Evolutionary conservation across 2,329 filamentous ascomycete genomes (phyloP), one percentile per base, ranked within the genome.

Genomic region (Aureobasidium sp.): DNA sequence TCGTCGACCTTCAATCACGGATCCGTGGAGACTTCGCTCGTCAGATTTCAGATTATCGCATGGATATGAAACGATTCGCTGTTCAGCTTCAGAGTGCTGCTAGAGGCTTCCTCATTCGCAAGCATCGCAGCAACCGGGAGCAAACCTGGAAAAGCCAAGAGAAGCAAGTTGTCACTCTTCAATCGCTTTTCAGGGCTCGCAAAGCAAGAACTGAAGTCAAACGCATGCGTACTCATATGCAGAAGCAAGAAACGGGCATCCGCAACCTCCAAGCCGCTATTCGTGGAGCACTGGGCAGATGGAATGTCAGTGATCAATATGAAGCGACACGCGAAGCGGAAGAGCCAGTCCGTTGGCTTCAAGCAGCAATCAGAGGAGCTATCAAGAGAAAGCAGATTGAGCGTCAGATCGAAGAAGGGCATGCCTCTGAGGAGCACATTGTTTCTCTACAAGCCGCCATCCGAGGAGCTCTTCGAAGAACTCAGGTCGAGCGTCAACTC

Each of bases 21-120:
- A 88, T 97, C 61, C 86, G 94, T 63, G 95, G 91, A 59, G 91
- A 95, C 69, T 96, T 90, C 76, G 84, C 90, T 1, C 82, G 93
- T 49, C 91, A 97, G 72, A 84, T 97, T 62, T 84, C 87, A 66
- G 84, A 85, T 64, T 97, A 97, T 75, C 85, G 89, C 52, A 78
- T 94, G 62, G 84, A 87, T 66, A 97, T 96, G 92, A 84, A 85
- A 62, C 82, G 78, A 22, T 96, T 96, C 70, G 90, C 92, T 2
- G 79, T 89, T 31, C 81, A 85, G 64, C 81, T 97, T 20, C 94
- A 99, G 74, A 91, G 90, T 65, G 82, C 85, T 6, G 84, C 85
- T 3, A 86, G 93, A 52, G 93, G 91, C 3, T 88, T 89, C 71
- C 77, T 97, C 42, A 81, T 87, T 27, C 85, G 94, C 64, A 82